Conservation (phyloP, 352 stramenopile species). For the Phytopythium aichiense region DNA sequence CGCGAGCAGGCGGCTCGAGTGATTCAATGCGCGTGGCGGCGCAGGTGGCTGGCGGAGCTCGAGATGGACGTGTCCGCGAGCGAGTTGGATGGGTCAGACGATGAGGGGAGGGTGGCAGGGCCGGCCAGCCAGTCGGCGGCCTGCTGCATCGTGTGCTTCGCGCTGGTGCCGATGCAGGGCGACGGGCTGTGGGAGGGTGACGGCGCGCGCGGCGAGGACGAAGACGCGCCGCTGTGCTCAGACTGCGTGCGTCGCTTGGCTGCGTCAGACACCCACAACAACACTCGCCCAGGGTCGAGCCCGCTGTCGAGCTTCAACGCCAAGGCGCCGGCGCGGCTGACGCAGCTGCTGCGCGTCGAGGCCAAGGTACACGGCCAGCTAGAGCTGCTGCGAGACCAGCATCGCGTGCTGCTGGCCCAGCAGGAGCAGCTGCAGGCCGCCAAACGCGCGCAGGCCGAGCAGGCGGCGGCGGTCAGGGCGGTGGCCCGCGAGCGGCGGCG, state of each 20-base stretch:
- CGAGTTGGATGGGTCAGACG: neutral
- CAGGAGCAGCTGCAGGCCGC: slow-evolving; percentile 35
- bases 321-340: slow-evolving; percentile 34
- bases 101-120: neutral
- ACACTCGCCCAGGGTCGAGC: neutral
- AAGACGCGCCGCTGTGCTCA: slow-evolving; percentile 22
- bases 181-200: neutral
- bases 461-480: slow-evolving; percentile 19
- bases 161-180: slow-evolving; percentile 13
- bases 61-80: neutral
- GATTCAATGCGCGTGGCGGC: slow-evolving; percentile 13
- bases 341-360: slow-evolving; percentile 45
- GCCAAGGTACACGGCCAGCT: slow-evolving; percentile 55
- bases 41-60: neutral
- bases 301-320: neutral
- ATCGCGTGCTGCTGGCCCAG: slow-evolving; percentile 40
- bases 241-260: slow-evolving; percentile 22
- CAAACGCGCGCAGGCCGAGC: slow-evolving; percentile 32
- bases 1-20: slow-evolving; percentile 8
- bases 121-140: neutral
- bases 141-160: slow-evolving; percentile 39
- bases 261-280: slow-evolving; percentile 1
- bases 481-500: slow-evolving; percentile 30
- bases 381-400: slow-evolving; percentile 33
- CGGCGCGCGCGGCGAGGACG: neutral